These are phyloP conservation scores for Ceratocystis albifundus DNA, from an alignment of 2,329 filamentous ascomycete species.

Conservation along the genomic window DNA sequence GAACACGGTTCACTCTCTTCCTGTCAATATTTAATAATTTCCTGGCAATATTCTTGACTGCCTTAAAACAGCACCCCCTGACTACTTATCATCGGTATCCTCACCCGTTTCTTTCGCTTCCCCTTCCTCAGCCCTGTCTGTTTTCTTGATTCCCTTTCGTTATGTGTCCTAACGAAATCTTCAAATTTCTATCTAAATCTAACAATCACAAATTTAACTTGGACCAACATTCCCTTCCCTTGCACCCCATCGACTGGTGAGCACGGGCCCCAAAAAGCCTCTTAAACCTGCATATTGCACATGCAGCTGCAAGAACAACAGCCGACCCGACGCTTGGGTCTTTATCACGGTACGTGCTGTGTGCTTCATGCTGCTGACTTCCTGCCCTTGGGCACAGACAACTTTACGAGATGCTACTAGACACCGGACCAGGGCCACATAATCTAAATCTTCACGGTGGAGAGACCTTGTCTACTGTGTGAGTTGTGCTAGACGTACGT, in stretches of 20 bases:
- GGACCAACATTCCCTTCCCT: not conserved
- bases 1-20: constrained; percentile 11
- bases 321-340: constrained; percentile 11
- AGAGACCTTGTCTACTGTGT: not conserved
- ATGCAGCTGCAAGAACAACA: constrained; percentile 7
- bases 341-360: not conserved
- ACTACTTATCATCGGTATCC: not conserved
- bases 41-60: not conserved
- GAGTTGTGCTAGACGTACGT: not conserved
- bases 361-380: too few species aligned
- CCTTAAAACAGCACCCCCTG: not conserved
- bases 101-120: not conserved
- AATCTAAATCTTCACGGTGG: not conserved
- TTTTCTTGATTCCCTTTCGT: not conserved
- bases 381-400: constrained; percentile 1
- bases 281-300: constrained; percentile 9
- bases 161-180: not conserved
- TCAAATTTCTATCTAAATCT: not conserved
- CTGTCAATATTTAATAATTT: not conserved
- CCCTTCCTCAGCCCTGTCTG: not conserved
- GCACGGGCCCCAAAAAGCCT: constrained; percentile 6
- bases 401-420: not conserved
- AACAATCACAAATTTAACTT: not conserved
- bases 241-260: not conserved
- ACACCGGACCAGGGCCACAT: not conserved